These are phyloP conservation scores for Cladosporium austrohemisphaericum DNA, from an alignment of 2,329 filamentous ascomycete species.

Conservation along the genomic window DNA sequence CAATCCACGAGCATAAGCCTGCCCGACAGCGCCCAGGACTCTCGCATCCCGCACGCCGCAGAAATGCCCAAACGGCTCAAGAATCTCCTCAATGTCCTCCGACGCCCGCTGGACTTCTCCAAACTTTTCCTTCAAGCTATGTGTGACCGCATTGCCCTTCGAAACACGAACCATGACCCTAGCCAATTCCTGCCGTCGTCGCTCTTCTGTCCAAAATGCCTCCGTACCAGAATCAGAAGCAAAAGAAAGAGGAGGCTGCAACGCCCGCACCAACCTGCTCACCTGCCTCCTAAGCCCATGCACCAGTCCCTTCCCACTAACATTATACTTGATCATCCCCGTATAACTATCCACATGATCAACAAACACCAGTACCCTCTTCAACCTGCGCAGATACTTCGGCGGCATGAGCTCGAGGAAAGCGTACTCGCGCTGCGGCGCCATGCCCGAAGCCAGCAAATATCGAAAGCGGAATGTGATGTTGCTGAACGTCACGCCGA, in stretches of 20 bases:
- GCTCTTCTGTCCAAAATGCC: slow-evolving; percentile 23
- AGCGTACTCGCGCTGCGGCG: slow-evolving; percentile 37
- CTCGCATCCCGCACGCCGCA: slow-evolving; percentile 34
- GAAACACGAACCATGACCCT: slow-evolving; percentile 27
- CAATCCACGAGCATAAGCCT: slow-evolving; percentile 35
- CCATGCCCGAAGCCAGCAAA: slow-evolving; percentile 38
- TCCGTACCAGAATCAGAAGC: slow-evolving; percentile 18
- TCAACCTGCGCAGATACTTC: slow-evolving; percentile 41
- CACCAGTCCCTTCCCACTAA: slow-evolving; percentile 42
- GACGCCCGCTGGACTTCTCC: slow-evolving; percentile 29
- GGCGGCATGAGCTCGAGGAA: slow-evolving; percentile 43
- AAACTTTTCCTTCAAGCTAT: slow-evolving; percentile 30
- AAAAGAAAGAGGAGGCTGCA: slow-evolving; percentile 24
- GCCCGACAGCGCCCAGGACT: slow-evolving; percentile 39
- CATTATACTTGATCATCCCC: slow-evolving; percentile 52
- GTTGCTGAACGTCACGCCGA: slow-evolving; percentile 43
- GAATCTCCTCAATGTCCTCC: slow-evolving; percentile 38
- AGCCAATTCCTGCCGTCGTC: slow-evolving; percentile 17
- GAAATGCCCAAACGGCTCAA: slow-evolving; percentile 41
- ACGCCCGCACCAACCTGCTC: slow-evolving; percentile 37
- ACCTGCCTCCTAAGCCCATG: slow-evolving; percentile 42
- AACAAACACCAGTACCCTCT: slow-evolving; percentile 42
- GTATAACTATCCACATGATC: slow-evolving; percentile 49
- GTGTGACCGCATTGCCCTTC: slow-evolving; percentile 31
- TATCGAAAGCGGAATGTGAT: slow-evolving; percentile 45